Conservation (phyloP, 2,329 filamentous ascomycete genomes). For the Microascus cirrosus region DNA sequence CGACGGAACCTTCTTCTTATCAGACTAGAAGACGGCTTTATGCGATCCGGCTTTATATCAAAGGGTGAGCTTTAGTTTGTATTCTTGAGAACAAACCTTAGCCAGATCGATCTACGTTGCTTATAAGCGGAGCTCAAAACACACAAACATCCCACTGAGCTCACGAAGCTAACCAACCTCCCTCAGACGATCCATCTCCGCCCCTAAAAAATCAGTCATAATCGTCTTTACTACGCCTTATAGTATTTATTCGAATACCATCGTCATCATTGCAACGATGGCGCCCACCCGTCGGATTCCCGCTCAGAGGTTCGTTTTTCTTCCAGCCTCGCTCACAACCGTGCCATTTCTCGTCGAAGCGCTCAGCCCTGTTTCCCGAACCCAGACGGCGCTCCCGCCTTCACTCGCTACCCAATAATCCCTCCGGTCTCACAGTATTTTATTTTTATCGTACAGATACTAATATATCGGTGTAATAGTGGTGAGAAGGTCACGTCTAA, state of each 20-base stretch:
- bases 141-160: no score
- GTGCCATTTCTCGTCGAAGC: not conserved
- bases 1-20: no score
- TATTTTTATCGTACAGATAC: not conserved
- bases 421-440: not conserved
- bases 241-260: not conserved
- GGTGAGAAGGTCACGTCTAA: no score
- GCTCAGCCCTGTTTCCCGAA: not conserved
- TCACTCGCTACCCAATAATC: not conserved
- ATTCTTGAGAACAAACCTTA: no score
- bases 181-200: not conserved
- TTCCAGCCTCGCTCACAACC: not conserved
- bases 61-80: no score
- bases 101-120: no score
- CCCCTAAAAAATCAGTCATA: not conserved
- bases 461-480: no score
- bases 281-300: not conserved
- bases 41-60: no score
- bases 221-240: not conserved
- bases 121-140: no score
- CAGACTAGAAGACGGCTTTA: no score
- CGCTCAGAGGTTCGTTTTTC: not conserved
- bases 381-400: not conserved
- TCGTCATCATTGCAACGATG: not conserved
- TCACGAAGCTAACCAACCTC: no score